phyloP scores from a whole-genome alignment of 2,329 filamentous ascomycete species.

The Apiospora sp. region DNA sequence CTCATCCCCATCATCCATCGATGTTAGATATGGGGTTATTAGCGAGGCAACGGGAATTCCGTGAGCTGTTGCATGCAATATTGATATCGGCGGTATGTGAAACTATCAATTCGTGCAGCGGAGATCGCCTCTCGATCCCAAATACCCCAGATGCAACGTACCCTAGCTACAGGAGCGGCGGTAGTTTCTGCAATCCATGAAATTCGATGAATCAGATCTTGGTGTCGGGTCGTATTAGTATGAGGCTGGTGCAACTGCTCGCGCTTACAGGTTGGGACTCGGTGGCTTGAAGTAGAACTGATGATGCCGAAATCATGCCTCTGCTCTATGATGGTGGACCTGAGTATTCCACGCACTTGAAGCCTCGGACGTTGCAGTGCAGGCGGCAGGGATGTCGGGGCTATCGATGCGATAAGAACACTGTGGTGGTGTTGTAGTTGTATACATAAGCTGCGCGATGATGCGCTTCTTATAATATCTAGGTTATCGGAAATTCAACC shows the following conservation, averaged over 20 bases:
- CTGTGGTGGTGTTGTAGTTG: background rate
- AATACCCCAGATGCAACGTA: background rate
- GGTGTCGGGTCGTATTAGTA: background rate
- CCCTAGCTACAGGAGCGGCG: background rate
- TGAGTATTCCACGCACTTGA: background rate
- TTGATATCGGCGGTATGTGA: background rate
- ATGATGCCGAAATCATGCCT: background rate
- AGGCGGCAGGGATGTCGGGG: constrained; percentile 1
- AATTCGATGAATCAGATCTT: constrained; percentile 29
- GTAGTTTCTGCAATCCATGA: background rate
- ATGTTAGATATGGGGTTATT: background rate
- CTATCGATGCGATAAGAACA: background rate
- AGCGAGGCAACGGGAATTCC: background rate
- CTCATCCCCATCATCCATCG: background rate
- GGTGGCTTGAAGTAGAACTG: background rate
- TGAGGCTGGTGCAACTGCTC: background rate
- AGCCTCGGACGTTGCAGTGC: background rate
- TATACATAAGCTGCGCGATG: background rate
- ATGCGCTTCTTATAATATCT: background rate
- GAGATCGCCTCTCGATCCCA: constrained; percentile 14
- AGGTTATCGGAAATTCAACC: background rate
- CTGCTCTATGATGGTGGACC: background rate
- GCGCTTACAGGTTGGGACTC: background rate
- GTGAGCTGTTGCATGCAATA: background rate
- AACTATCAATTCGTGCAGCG: constrained; percentile 3